These are phyloP conservation scores for Penicillium cinerascens DNA, from an alignment of 495 filamentous ascomycete genomes.

Conservation along the genomic window DNA sequence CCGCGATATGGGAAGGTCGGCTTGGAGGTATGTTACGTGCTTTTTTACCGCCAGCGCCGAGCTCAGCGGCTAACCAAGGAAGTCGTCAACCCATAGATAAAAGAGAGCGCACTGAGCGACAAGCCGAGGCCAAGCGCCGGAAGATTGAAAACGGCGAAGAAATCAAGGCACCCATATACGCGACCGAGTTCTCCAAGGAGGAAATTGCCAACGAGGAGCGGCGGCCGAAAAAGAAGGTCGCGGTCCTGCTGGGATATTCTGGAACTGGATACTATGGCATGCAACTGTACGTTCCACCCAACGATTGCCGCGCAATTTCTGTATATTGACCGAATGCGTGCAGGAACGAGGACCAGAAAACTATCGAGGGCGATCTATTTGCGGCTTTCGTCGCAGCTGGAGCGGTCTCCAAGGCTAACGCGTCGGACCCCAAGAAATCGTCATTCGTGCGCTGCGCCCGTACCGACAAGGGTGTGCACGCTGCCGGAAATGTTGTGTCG, in stretches of 20 bases:
- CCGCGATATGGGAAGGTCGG: conserved; percentile 62
- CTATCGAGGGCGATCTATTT: conserved; percentile 96
- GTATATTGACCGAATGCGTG: conserved; percentile 13
- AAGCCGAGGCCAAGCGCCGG: conserved; percentile 57
- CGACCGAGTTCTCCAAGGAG: conserved; percentile 61
- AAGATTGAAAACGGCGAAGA: conserved; percentile 49
- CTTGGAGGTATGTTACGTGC: conserved; percentile 54
- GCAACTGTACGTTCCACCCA: conserved; percentile 59
- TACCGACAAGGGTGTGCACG: conserved; percentile 97
- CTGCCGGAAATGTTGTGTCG: conserved; percentile 92
- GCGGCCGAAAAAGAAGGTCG: conserved; percentile 91
- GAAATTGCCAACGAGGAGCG: conserved; percentile 83
- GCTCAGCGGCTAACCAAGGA: conserved; percentile 53
- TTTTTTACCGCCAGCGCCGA: not conserved
- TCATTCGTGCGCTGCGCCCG: conserved; percentile 89
- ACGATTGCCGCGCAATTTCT: not conserved
- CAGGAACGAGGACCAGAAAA: conserved; percentile 65
- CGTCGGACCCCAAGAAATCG: conserved; percentile 93
- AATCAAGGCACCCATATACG: conserved; percentile 40
- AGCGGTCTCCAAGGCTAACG: conserved; percentile 94
- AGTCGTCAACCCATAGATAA: conserved; percentile 62
- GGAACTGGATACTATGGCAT: conserved; percentile 97
- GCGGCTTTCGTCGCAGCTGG: conserved; percentile 82
- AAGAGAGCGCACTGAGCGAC: conserved; percentile 55
- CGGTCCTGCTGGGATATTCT: conserved; percentile 89